phyloP scores from a whole-genome alignment of 1,139 yeast species.

The Debaryomyces robertsiae region DNA sequence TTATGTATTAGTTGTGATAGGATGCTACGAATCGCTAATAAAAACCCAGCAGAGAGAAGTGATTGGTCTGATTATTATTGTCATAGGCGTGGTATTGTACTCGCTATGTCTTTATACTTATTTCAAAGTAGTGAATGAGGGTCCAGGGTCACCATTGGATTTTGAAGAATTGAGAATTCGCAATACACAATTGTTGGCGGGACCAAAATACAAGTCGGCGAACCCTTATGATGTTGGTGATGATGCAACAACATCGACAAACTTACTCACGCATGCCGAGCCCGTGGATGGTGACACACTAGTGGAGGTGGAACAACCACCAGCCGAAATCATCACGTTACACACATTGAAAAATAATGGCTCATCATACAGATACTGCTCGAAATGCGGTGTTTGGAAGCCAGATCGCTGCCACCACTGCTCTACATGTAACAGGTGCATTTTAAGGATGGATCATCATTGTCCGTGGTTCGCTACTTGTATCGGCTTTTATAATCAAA shows the following conservation, averaged over 20 bases:
- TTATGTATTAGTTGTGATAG: constrained; percentile 37
- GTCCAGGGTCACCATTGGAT: constrained; percentile 68
- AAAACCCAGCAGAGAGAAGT: constrained; percentile 14
- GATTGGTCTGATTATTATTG: constrained; percentile 17
- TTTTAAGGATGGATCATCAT: constrained; percentile 84
- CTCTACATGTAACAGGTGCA: constrained; percentile 67
- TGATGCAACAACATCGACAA: constrained; percentile 7
- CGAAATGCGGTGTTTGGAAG: constrained; percentile 81
- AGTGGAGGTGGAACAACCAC: constrained; percentile 17
- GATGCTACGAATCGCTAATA: constrained; percentile 22
- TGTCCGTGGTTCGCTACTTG: constrained; percentile 97
- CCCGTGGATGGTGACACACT: constrained; percentile 2
- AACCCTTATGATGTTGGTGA: constrained; percentile 16
- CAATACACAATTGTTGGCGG: constrained; percentile 15
- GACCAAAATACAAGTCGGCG: constrained; percentile 11
- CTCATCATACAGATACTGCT: constrained; percentile 33
- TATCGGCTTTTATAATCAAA: constrained; percentile 64
- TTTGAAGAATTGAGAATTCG: constrained; percentile 27
- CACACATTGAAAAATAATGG: constrained; percentile 19
- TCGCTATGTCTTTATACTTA: constrained; percentile 45
- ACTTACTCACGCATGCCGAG: constrained; percentile 12
- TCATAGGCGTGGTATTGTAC: constrained; percentile 25
- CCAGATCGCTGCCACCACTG: constrained; percentile 97
- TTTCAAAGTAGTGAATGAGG: constrained; percentile 53
- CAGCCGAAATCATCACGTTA: constrained; percentile 19